Evolutionary conservation across 768 basidiomycete genomes (phyloP), one percentile per base, ranked within the genome.

Genomic region (Leucogyrophana mollusca): DNA sequence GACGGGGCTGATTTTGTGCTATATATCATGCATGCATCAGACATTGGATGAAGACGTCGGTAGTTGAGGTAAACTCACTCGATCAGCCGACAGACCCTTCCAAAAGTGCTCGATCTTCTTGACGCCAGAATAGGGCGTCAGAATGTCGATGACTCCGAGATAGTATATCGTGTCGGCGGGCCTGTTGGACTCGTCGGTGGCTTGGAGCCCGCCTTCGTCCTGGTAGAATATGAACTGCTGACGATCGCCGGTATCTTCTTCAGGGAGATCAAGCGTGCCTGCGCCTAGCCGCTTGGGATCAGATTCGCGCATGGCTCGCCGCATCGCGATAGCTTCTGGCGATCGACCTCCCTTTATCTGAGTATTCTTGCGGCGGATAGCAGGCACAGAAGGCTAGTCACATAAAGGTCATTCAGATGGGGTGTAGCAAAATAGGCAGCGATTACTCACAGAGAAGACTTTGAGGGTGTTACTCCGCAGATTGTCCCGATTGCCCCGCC

Each of bases 1-100:
- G 2, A 97, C 91, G 5, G 94, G 91, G 43, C 91, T 94, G 56
- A 98, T 98, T 62, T 90, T 94, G 60, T 94, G 91, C 93, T 96
- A 56, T 9, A 52, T 13, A 53, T 21, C 27, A 30, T 13, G 27
- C 27, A 30, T 13, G 27, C 27, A 30, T 30, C 27, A 47, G 18
- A 41, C 9, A 39, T 24, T 32, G 44, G 23, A 39, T 27, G 21
- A 37, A 17, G 21, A 37, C 34, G 34, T 7, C 11, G 40, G 11
- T 38, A 34, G 11, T 14, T 17, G 32, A 30, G 7, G 9, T 20
- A n/a, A 1, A 82, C 92, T 63, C 56, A 96, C 94, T 56, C 87
- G 70, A 72, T 96, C 94, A 25, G 87, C 86, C 9, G 76, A 77
- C 56, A 96, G 65, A 21, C 93, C 90, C 70, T 96, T 95, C 90